These are phyloP conservation scores for Fusarium annulatum DNA, from an alignment of 2,329 filamentous ascomycete genomes.

Conservation along the genomic window DNA sequence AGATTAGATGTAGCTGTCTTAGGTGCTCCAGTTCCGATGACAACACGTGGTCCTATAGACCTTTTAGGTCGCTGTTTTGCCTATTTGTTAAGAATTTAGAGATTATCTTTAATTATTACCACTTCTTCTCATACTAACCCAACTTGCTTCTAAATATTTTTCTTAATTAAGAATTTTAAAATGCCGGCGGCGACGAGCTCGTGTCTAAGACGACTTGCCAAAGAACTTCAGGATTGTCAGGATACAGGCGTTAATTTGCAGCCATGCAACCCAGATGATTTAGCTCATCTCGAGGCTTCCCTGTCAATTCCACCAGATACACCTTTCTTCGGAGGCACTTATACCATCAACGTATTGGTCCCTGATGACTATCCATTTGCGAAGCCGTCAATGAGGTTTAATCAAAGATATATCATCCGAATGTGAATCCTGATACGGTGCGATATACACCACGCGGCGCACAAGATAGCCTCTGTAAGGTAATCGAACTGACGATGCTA, in stretches of 20 bases:
- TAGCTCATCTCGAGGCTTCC: background rate
- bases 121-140: too few species aligned
- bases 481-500: background rate
- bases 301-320: background rate
- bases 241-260: background rate
- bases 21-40: too few species aligned
- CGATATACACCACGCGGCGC: rapidly evolving
- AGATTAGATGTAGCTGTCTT: rapidly evolving
- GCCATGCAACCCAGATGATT: rapidly evolving
- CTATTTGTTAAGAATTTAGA: too few species aligned
- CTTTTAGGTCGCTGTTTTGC: background rate
- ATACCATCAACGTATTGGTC: background rate
- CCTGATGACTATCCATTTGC: background rate
- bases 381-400: background rate
- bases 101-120: too few species aligned
- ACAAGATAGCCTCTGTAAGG: rapidly evolving
- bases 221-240: rapidly evolving
- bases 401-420: background rate
- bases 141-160: background rate
- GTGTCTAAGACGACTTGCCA: background rate
- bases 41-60: background rate
- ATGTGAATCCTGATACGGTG: background rate
- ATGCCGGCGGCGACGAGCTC: background rate
- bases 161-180: too few species aligned
- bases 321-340: background rate